phyloP scores from a whole-genome alignment of 2,329 filamentous ascomycete species.

The Penicillium polonicum region DNA sequence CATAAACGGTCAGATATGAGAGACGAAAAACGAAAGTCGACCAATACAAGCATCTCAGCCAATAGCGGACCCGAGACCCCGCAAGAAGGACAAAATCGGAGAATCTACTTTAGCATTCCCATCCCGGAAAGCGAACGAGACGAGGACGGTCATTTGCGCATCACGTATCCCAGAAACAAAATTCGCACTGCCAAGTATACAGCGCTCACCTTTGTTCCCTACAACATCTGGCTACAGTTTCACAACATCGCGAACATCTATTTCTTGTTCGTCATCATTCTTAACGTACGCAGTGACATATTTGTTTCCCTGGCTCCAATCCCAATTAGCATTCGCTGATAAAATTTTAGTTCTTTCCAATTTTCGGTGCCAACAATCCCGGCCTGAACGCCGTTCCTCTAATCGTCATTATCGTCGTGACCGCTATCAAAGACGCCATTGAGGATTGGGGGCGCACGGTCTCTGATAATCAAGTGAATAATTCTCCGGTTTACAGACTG shows the following conservation, averaged over 20 bases:
- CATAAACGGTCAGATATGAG: conserved; percentile 60
- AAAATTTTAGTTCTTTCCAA: conserved; percentile 75
- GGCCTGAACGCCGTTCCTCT: conserved; percentile 86
- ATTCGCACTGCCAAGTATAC: conserved; percentile 98
- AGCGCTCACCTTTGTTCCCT: conserved; percentile 88
- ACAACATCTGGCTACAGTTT: conserved; percentile 97
- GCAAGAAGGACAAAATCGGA: conserved; percentile 49
- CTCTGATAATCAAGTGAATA: conserved; percentile 91
- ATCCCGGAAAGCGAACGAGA: conserved; percentile 74
- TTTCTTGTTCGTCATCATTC: conserved; percentile 93
- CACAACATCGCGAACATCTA: conserved; percentile 99
- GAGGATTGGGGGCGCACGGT: conserved; percentile 92
- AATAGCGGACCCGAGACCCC: conserved; percentile 24
- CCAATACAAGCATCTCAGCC: conserved; percentile 39
- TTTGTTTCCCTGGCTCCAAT: not conserved
- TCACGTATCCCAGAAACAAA: conserved; percentile 83
- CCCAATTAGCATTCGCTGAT: conserved; percentile 23
- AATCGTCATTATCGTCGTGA: conserved; percentile 86
- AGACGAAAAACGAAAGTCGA: conserved; percentile 67
- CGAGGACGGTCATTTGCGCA: conserved; percentile 71
- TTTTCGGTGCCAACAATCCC: conserved; percentile 89
- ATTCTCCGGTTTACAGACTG: conserved; percentile 88
- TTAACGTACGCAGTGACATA: conserved; percentile 67
- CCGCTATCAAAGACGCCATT: conserved; percentile 88
- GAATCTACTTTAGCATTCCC: conserved; percentile 75